These are phyloP conservation scores for Tetragonia tetragonoides DNA, from an alignment of 148 eudicot genomes.

Conservation along the genomic window DNA sequence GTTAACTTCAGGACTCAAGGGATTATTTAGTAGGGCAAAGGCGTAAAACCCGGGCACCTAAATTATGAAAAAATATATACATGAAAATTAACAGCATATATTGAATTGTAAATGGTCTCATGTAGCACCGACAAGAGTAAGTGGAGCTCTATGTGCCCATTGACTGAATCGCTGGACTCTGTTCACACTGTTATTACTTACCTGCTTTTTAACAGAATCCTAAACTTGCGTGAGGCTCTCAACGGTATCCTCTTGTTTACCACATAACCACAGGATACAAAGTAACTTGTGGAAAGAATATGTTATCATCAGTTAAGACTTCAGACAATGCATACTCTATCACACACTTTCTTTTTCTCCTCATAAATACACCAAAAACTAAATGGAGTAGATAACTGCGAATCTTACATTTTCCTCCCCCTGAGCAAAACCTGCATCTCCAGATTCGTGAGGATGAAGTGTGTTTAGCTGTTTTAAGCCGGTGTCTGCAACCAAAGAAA, in stretches of 20 bases:
- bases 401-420: slow-evolving; percentile 65
- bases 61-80: too few relatives aligned
- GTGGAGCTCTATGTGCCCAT: background rate
- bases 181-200: background rate
- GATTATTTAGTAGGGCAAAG: too few relatives aligned
- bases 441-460: slow-evolving; percentile 23
- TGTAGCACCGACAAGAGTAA: background rate
- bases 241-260: background rate
- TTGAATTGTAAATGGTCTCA: background rate
- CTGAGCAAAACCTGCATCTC: slow-evolving; percentile 27
- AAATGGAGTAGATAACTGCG: background rate
- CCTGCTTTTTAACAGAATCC: background rate
- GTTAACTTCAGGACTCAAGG: too few relatives aligned
- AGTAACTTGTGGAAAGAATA: background rate
- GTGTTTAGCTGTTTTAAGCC: slow-evolving; percentile 38
- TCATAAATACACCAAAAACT: background rate
- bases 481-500: slow-evolving; percentile 35
- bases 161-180: background rate
- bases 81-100: too few relatives aligned
- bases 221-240: background rate
- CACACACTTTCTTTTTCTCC: background rate
- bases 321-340: background rate
- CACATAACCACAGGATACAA: background rate
- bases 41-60: too few relatives aligned
- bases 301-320: background rate